phyloP scores from a whole-genome alignment of 305 asterid genomes.

The Solanum hybrid region DNA sequence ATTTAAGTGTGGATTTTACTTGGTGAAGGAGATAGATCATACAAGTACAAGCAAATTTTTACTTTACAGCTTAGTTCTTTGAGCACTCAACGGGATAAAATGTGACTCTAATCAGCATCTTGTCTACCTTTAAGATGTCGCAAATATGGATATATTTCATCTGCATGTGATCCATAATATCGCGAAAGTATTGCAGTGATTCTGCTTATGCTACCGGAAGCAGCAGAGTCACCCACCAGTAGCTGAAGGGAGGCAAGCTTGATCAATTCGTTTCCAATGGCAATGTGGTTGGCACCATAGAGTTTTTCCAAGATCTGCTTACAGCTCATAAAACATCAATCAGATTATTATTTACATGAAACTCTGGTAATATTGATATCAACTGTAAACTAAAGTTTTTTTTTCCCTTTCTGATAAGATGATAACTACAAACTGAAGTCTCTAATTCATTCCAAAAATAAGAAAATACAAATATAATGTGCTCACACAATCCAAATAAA shows the following conservation, averaged over 20 bases:
- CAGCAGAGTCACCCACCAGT: conserved; percentile 24
- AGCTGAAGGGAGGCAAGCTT: conserved; percentile 63
- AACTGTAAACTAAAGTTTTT: not conserved
- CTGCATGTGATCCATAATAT: conserved; percentile 66
- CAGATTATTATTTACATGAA: not conserved
- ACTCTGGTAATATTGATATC: not conserved
- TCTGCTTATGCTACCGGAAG: conserved; percentile 24
- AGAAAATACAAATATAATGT: not conserved
- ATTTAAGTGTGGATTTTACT: not conserved
- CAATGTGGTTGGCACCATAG: conserved; percentile 66
- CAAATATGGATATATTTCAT: conserved; percentile 45
- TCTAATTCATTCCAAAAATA: not conserved
- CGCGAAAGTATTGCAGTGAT: conserved; percentile 39
- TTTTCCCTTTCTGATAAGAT: not conserved
- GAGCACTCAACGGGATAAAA: not conserved
- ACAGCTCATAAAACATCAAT: not conserved
- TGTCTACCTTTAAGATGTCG: conserved; percentile 17
- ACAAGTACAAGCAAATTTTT: not conserved
- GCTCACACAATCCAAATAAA: not conserved
- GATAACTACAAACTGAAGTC: not conserved
- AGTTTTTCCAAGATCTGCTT: conserved; percentile 71
- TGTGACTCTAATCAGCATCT: not conserved
- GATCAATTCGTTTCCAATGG: conserved; percentile 69
- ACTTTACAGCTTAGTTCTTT: not conserved
- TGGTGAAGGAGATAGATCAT: not conserved